phyloP scores from a whole-genome alignment of 345 rosid genomes.

The Linum trigynum region DNA sequence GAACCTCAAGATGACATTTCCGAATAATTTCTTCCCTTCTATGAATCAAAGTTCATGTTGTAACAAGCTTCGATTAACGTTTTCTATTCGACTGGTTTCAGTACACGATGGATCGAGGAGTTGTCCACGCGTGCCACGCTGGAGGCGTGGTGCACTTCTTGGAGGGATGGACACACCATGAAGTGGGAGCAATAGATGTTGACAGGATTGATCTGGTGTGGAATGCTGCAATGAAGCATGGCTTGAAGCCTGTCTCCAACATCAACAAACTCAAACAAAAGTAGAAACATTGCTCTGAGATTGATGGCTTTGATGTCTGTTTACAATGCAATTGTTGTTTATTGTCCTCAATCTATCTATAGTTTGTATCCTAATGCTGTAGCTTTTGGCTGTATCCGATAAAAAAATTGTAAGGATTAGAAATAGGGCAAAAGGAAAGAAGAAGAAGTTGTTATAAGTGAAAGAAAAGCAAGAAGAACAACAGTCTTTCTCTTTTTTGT shows the following conservation, averaged over 20 bases:
- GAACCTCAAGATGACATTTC: not conserved
- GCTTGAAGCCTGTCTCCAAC: slow-evolving; percentile 47
- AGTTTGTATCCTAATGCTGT: not conserved
- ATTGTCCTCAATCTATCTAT: too few species aligned
- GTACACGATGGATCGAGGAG: slow-evolving; percentile 97
- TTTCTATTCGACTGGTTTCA: slow-evolving; percentile 23
- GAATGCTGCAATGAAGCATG: slow-evolving; percentile 83
- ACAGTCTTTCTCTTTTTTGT: not conserved
- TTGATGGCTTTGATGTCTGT: not conserved
- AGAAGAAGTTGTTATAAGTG: not conserved
- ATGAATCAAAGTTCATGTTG: not conserved
- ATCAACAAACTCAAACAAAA: not conserved
- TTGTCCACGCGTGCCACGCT: slow-evolving; percentile 96
- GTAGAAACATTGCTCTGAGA: not conserved
- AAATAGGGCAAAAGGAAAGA: not conserved
- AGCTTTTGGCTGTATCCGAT: not conserved
- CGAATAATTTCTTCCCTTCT: not conserved
- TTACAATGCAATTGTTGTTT: not conserved
- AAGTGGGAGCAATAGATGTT: slow-evolving; percentile 88
- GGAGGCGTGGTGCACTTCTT: slow-evolving; percentile 89
- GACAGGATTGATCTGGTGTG: slow-evolving; percentile 82
- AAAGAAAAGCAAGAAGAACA: not conserved
- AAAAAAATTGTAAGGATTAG: not conserved
- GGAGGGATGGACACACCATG: slow-evolving; percentile 91
- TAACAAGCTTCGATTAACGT: not conserved